These are phyloP conservation scores for Trapa incisa DNA, from an alignment of 345 rosid genomes.

Conservation along the genomic window DNA sequence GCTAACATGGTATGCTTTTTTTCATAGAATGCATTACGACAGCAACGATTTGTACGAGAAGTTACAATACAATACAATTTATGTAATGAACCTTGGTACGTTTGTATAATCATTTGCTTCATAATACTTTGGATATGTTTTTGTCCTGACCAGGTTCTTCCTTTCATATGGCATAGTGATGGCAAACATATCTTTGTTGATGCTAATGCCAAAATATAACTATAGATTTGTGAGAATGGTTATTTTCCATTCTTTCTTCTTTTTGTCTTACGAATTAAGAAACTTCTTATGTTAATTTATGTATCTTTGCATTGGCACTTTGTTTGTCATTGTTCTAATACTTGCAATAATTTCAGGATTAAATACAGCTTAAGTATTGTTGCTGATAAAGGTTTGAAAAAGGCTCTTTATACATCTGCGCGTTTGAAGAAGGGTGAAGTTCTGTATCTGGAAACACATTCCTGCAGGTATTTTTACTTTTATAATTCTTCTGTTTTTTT, in stretches of 20 bases:
- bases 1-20: slow-evolving; percentile 1
- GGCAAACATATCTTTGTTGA: neutral
- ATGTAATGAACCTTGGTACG: slow-evolving; percentile 99
- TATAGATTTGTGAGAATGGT: neutral
- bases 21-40: slow-evolving; percentile 84
- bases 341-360: slow-evolving; percentile 41
- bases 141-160: neutral
- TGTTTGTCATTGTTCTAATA: neutral
- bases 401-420: slow-evolving; percentile 88
- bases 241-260: neutral
- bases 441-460: slow-evolving; percentile 83
- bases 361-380: slow-evolving; percentile 93
- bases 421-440: slow-evolving; percentile 98
- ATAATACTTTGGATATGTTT: slow-evolving; percentile 1
- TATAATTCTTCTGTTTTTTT: slow-evolving; percentile 6
- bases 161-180: neutral
- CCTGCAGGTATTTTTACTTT: slow-evolving; percentile 57
- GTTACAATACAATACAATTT: slow-evolving; percentile 97
- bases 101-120: slow-evolving; percentile 5
- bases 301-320: neutral
- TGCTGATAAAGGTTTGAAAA: slow-evolving; percentile 95
- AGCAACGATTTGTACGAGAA: slow-evolving; percentile 94
- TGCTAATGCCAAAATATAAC: neutral
- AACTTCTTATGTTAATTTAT: neutral
- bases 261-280: neutral